Base-by-base conservation (phyloP, 371 early-diverging fungal species). In the Nematocida sp. region DNA sequence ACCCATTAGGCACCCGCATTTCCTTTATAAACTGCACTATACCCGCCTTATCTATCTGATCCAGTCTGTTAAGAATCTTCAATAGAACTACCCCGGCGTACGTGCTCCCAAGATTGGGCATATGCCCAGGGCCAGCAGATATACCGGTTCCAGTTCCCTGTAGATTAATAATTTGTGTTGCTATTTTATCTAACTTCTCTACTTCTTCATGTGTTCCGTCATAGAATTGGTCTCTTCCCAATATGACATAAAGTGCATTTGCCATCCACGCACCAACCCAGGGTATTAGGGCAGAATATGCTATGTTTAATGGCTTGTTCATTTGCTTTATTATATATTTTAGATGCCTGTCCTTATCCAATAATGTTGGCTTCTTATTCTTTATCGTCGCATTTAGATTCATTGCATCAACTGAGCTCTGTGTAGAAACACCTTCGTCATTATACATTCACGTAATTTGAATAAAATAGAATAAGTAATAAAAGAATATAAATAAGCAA, bases 1-100 rank as follows among this genome's bases (percentile, higher is more conserved):
- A 97, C 0, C 96, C 96, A 88, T 93, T 92, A 0, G 90, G 86
- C 57, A 91, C 92, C 84, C 95, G 95, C 89, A 95, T 89, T 1
- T 89, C 71, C 86, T 92, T 72, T 27, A 96, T 84, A 87, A 92
- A 96, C 5, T 83, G 66, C 61, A 92, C 90, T 71, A 95, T 83
- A 20, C 85, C 83, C 27, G 88, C 84, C 73, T 91, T 91, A 66
- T 58, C 66, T 50, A 82, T 20, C 44, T 64, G 47, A n/a, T 82
- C 9, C 15, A 50, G 0, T 57, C 62, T 61, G 4, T 57, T 62
- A 15, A 78, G 7, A 45, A 58, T 27, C 33, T 45, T 40, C 23
- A 78, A 44, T 9, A 78, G 58, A 55, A 44, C 57, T 25, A 78
- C 50, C 9, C 52, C 80, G 1, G 80, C 80, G 44, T 78, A 78